Evolutionary conservation across 768 basidiomycete genomes (phyloP), one percentile per base, ranked within the genome.

Genomic region (Podaxis pistillaris): DNA sequence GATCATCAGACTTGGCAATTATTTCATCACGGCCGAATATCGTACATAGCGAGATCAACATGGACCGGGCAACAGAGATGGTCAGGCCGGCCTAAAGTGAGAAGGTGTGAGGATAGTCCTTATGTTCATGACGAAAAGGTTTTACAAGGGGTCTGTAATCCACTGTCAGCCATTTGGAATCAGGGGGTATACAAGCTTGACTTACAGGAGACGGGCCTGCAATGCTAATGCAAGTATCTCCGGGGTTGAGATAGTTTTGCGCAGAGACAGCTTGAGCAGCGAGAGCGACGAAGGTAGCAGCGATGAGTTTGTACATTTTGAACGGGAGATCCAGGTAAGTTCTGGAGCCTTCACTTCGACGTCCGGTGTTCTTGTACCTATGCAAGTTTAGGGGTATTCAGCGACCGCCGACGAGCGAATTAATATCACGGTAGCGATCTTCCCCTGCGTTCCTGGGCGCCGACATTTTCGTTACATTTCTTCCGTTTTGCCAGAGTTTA

Each of bases 31-130:
- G 13, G 8, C 26, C 17, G 26, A 47, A 24, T 6, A 19, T 56
- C 65, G 54, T 55, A 69, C 70, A 67, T 38, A 22, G 63, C 51
- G 26, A 28, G 49, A 41, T 71, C 68, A 11, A 64, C 60, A 28
- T 51, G 30, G 22, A 66, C 65, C 24, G 49, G 33, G 60, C 68
- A 69, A 56, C 70, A 70, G 28, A 41, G 47, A 47, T 65, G 65
- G 12, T 67, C 68, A 17, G 58, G 37, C 40, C 53, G 63, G 41
- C 68, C 68, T 68, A 36, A 17, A 33, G 28, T 46, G 46, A 47
- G 44, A 47, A 33, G 6, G 15, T 41, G 19, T 19, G n/a, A 51
- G 41, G 41, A 44, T 17, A 58, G 38, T 50, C 19, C 17, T 46
- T 56, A 26, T 47, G 15, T 22, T 30, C 33, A 36, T 6, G 22